Percentiles rank a stretch among this genome's conserved stretches.
These are phyloP conservation scores for Talaromyces sp. DNA, from an alignment of 2,329 filamentous ascomycete species.

Conservation along the genomic window DNA sequence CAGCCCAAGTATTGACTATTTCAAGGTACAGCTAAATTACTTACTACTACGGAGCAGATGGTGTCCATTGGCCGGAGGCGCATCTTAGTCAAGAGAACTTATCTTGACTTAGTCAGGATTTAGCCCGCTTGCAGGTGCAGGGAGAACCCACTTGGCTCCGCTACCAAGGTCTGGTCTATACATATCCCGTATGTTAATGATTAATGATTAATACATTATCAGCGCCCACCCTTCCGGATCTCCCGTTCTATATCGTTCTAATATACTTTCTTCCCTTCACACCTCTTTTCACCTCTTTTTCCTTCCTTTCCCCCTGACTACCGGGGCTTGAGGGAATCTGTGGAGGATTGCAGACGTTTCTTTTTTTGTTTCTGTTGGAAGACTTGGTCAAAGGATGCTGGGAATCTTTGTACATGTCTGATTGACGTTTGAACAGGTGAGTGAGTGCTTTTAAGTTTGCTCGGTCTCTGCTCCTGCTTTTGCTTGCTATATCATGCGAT, in stretches of 20 bases:
- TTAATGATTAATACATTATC: background rate
- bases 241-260: background rate
- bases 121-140: background rate
- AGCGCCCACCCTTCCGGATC: conserved; percentile 7
- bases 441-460: background rate
- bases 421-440: conserved; percentile 9
- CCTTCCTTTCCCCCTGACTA: background rate
- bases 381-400: conserved; percentile 14
- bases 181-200: background rate
- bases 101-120: conserved; percentile 4
- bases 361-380: background rate
- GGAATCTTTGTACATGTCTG: conserved; percentile 14
- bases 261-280: background rate
- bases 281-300: background rate
- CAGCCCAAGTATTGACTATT: background rate
- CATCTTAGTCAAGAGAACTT: background rate
- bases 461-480: background rate
- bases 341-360: background rate
- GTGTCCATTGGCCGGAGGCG: background rate
- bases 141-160: conserved; percentile 1
- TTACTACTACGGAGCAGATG: background rate
- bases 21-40: background rate
- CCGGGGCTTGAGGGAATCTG: background rate
- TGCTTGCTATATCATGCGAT: background rate
- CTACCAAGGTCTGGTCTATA: conserved; percentile 1